phyloP scores from a whole-genome alignment of 805 yeast genomes.

The Ogataea dorogensis region DNA sequence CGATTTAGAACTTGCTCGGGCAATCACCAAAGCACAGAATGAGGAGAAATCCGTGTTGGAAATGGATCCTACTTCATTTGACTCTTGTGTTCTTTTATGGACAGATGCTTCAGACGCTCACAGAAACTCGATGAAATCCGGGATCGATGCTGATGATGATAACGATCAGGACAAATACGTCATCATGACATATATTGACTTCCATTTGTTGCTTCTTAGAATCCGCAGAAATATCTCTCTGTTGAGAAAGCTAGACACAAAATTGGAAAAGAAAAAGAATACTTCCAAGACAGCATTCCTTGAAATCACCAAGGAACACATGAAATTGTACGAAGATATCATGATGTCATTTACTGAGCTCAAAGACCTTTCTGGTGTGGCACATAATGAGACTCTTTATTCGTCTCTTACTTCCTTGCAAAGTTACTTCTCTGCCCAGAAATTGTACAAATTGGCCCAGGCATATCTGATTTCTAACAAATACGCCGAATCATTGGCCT shows the following conservation, averaged over 20 bases:
- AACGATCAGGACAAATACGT: slow-evolving; percentile 72
- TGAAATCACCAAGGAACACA: slow-evolving; percentile 39
- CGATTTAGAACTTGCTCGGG: slow-evolving; percentile 71
- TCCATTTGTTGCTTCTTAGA: slow-evolving; percentile 61
- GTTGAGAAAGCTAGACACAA: slow-evolving; percentile 33
- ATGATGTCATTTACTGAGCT: slow-evolving; percentile 54
- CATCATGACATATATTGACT: slow-evolving; percentile 70
- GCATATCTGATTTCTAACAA: slow-evolving; percentile 41
- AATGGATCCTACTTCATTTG: slow-evolving; percentile 48
- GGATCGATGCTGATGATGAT: slow-evolving; percentile 46
- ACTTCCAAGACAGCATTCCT: slow-evolving; percentile 28
- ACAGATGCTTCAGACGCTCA: slow-evolving; percentile 66
- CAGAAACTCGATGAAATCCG: slow-evolving; percentile 42
- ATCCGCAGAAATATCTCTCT: slow-evolving; percentile 68
- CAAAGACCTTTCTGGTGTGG: slow-evolving; percentile 87
- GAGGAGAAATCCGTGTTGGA: slow-evolving; percentile 34
- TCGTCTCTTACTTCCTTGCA: slow-evolving; percentile 51
- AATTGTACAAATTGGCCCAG: slow-evolving; percentile 44
- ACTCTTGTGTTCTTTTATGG: slow-evolving; percentile 61
- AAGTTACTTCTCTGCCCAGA: slow-evolving; percentile 45
- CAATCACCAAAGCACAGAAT: slow-evolving; percentile 42
- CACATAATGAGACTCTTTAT: slow-evolving; percentile 71
- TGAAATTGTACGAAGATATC: slow-evolving; percentile 51
- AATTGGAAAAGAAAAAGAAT: slow-evolving; percentile 19
- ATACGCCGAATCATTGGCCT: slow-evolving; percentile 47